Conservation (phyloP, 2,329 filamentous ascomycete species). For the Colletotrichum cuscutae region DNA sequence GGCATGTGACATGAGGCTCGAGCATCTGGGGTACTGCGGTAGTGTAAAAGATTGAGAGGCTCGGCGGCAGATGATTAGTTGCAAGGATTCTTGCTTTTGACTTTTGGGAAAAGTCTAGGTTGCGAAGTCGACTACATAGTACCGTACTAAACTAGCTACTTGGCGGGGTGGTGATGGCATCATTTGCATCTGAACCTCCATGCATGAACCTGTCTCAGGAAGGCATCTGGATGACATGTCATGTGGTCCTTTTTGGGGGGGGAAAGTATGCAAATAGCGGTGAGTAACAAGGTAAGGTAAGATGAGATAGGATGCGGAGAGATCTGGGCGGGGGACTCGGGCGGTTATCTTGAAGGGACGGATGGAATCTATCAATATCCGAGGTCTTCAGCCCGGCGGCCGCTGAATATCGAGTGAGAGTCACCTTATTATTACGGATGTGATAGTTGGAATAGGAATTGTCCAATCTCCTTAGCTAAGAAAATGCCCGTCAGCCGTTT, state of each 20-base stretch:
- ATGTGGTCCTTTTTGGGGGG: neutral
- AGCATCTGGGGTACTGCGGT: conserved; percentile 2
- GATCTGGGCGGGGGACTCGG: neutral
- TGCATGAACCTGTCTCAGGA: conserved; percentile 18
- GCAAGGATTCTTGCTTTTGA: neutral
- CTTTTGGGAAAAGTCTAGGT: neutral
- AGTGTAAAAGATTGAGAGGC: neutral
- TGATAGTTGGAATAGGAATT: neutral
- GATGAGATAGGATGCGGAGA: neutral
- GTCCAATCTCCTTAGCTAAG: neutral
- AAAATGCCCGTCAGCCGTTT: neutral
- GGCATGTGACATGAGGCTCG: conserved; percentile 16
- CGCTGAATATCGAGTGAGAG: neutral
- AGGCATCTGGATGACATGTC: conserved; percentile 13
- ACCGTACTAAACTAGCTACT: neutral
- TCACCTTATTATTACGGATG: neutral
- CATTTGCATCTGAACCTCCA: conserved; percentile 6
- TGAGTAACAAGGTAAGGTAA: neutral
- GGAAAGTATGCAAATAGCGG: conserved; percentile 23
- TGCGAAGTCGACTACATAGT: neutral
- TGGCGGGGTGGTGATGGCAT: conserved; percentile 10
- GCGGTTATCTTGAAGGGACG: neutral
- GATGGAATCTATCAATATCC: neutral
- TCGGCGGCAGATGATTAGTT: neutral
- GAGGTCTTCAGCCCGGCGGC: neutral